Evolutionary conservation across 148 eudicot species (phyloP).

Genomic region (Silene conica): DNA sequence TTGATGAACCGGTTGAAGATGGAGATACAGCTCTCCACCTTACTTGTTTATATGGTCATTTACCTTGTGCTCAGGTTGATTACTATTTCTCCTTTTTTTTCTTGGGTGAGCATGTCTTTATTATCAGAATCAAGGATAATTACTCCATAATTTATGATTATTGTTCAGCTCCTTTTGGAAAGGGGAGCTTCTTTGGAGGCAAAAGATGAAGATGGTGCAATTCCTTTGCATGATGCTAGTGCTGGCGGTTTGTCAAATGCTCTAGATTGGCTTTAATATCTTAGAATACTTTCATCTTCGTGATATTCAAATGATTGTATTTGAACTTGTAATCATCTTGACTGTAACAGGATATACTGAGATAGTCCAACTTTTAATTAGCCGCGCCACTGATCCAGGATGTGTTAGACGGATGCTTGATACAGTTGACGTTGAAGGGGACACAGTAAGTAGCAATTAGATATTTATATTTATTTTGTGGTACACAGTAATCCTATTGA

Average conservation of each 20-base stretch:
- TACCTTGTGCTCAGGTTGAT: slow-evolving; percentile 78
- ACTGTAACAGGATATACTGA: slow-evolving; percentile 56
- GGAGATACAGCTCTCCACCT: slow-evolving; percentile 96
- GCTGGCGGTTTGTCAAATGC: slow-evolving; percentile 64
- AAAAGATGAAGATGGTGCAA: slow-evolving; percentile 91
- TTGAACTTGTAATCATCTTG: not conserved
- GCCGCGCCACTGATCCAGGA: slow-evolving; percentile 41
- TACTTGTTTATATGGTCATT: slow-evolving; percentile 74
- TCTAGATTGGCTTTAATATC: slow-evolving; percentile 2
- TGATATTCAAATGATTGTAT: not conserved
- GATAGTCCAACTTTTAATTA: slow-evolving; percentile 58
- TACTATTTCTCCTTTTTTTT: not conserved
- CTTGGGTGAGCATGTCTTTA: not conserved
- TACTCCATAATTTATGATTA: slow-evolving; percentile 3
- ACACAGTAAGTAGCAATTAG: slow-evolving; percentile 61
- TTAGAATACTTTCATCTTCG: slow-evolving; percentile 3
- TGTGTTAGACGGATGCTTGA: slow-evolving; percentile 69
- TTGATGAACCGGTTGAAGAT: slow-evolving; percentile 81
- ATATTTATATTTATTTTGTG: not conserved
- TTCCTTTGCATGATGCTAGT: slow-evolving; percentile 96
- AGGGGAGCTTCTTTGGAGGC: slow-evolving; percentile 77
- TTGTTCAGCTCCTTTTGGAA: slow-evolving; percentile 64
- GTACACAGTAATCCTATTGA: not conserved
- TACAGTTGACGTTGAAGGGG: slow-evolving; percentile 85
- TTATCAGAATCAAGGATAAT: not conserved